Evolutionary conservation across 2,329 filamentous ascomycete genomes (phyloP), one percentile per base, ranked within the genome.

Genomic region (Neonectria ditissima): DNA sequence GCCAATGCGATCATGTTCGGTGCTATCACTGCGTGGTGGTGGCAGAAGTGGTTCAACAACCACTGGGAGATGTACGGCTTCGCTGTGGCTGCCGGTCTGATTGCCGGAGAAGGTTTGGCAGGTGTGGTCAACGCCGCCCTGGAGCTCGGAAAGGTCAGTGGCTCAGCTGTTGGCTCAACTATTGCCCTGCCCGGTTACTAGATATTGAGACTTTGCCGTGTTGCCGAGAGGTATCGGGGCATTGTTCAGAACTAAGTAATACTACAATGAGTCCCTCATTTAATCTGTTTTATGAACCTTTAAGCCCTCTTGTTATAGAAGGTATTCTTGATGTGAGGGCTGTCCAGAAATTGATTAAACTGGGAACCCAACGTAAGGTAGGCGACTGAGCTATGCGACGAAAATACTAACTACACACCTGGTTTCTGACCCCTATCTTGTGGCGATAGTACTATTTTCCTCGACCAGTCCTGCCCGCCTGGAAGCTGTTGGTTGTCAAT

Each of bases 31-130:
- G 81, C 85, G 1, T 83, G 81, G 75, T 75, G 83, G 74, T 90
- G 88, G 87, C 78, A 75, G 54, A 88, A 84, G 78, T 82, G 77
- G 65, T 83, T 79, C 65, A 77, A 80, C 6, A 80, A 79, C 63
- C 76, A 72, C 59, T 89, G 86, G 65, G 86, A 87, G 55, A 81
- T 82, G 58, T 88, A 86, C 71, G 86, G 82, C 4, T 89, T 86
- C 65, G 85, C 86, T 2, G 79, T 89, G 55, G 87, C 88, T 0
- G 87, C 87, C 16, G 87, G 88, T 61, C 74, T 89, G 55, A 88
- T 90, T 68, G 87, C 87, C 2, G 87, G 88, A 2, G 87, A 90
- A 75, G 87, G 87, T 53, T 83, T 89, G 56, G 88, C 86, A 5
- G 88, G 87, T 66, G 86, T 89, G 13, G 75, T 89, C 62, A 88